These are phyloP conservation scores for Hymenoscyphus salicellus DNA, from an alignment of 2,329 filamentous ascomycete genomes.

Conservation along the genomic window DNA sequence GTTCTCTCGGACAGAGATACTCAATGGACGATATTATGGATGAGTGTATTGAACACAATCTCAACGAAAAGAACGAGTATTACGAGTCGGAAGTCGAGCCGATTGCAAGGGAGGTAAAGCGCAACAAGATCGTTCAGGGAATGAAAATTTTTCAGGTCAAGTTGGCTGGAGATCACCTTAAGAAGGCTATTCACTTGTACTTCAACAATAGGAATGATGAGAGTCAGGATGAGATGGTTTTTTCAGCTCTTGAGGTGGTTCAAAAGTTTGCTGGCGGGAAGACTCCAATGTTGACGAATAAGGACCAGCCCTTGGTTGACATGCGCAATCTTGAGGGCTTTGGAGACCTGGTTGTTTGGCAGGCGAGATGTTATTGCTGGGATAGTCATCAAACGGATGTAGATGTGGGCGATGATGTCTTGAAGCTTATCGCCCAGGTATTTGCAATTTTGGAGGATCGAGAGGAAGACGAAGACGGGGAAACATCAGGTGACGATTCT, in stretches of 20 bases:
- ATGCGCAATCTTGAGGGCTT: not conserved
- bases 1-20: too few species aligned
- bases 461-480: too few species aligned
- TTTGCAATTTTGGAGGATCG: not conserved
- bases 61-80: too few species aligned
- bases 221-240: not conserved
- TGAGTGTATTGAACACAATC: too few species aligned
- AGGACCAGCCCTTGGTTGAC: not conserved
- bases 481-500: not conserved
- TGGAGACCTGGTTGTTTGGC: not conserved
- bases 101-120: not conserved
- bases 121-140: not conserved
- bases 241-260: not conserved
- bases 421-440: not conserved
- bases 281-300: not conserved
- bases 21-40: too few species aligned
- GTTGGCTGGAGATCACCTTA: not conserved
- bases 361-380: not conserved
- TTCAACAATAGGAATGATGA: not conserved
- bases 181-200: not conserved
- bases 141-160: not conserved
- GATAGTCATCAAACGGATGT: not conserved
- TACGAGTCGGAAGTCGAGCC: too few species aligned
- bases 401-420: not conserved
- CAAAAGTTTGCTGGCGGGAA: not conserved